These are phyloP conservation scores for Ilex aquifolium DNA, from an alignment of 257 asterid species.

Conservation along the genomic window DNA sequence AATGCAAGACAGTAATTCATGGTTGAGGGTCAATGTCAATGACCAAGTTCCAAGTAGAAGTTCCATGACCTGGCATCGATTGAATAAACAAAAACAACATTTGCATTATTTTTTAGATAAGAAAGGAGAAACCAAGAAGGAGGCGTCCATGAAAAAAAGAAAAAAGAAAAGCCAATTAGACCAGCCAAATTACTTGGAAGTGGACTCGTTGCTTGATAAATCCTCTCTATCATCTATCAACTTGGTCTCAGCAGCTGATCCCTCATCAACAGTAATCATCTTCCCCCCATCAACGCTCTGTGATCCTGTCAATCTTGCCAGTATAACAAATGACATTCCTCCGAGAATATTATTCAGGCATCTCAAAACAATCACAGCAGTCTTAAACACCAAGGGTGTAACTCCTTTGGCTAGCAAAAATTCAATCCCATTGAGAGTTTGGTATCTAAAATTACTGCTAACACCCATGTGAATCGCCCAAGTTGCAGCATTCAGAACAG, in stretches of 20 bases:
- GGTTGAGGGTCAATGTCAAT: too few species aligned
- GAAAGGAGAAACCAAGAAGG: too few species aligned
- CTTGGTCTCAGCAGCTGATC: conserved; percentile 31
- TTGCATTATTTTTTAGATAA: too few species aligned
- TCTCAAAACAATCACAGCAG: conserved; percentile 63
- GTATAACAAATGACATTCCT: conserved; percentile 72
- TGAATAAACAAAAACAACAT: too few species aligned
- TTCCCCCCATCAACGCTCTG: conserved; percentile 42
- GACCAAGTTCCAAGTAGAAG: too few species aligned
- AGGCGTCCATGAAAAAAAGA: too few species aligned
- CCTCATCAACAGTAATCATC: conserved; percentile 10
- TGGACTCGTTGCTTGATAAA: conserved; percentile 21
- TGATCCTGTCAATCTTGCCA: conserved; percentile 88
- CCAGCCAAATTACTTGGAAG: conserved; percentile 23
- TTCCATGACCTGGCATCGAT: too few species aligned
- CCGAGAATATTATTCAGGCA: conserved; percentile 83
- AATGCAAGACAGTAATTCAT: too few species aligned
- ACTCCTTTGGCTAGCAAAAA: conserved; percentile 58
- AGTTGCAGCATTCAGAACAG: conserved; percentile 62
- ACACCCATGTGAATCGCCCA: conserved; percentile 94
- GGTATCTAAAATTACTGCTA: conserved; percentile 81
- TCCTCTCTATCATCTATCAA: conserved; percentile 27
- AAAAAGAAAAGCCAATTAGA: background rate
- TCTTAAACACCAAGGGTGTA: conserved; percentile 55
- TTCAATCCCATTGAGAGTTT: conserved; percentile 74